Evolutionary conservation across 2,329 filamentous ascomycete species (phyloP).

Genomic region (Epicoccum sorghinum): DNA sequence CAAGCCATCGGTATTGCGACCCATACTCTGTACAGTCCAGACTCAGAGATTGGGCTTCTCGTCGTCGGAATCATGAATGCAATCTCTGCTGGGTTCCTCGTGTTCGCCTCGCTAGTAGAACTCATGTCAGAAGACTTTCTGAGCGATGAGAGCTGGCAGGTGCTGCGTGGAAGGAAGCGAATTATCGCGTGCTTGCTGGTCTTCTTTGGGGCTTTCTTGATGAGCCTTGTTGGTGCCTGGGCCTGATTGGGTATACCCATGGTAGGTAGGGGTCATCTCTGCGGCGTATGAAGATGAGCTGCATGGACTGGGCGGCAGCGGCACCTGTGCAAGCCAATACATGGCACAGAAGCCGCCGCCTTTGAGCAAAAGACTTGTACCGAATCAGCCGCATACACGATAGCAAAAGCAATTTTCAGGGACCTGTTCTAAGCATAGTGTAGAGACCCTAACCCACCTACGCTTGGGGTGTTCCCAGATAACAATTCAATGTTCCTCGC

Average conservation of each 20-base stretch:
- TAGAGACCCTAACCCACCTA: too few relatives aligned
- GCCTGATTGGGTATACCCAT: slow-evolving; percentile 52
- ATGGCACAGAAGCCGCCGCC: too few relatives aligned
- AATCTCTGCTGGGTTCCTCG: slow-evolving; percentile 77
- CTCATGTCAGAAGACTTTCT: slow-evolving; percentile 84
- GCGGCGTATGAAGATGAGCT: too few relatives aligned
- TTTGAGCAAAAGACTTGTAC: too few relatives aligned
- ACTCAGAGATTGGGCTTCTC: slow-evolving; percentile 74
- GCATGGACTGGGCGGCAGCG: too few relatives aligned
- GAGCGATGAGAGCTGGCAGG: slow-evolving; percentile 74
- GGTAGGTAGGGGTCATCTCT: too few relatives aligned
- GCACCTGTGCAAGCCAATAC: too few relatives aligned
- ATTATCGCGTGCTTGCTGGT: slow-evolving; percentile 69
- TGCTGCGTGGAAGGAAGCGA: slow-evolving; percentile 66
- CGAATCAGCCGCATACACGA: too few relatives aligned
- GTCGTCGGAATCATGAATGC: slow-evolving; percentile 90
- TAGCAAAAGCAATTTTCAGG: too few relatives aligned
- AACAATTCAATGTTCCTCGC: too few relatives aligned
- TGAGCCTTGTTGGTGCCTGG: slow-evolving; percentile 76
- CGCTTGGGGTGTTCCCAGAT: too few relatives aligned
- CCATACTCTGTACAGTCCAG: slow-evolving; percentile 80
- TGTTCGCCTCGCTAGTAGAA: slow-evolving; percentile 85
- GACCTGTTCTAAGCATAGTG: too few relatives aligned
- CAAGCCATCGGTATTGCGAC: slow-evolving; percentile 81
- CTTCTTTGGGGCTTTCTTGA: slow-evolving; percentile 67